A percentile compares a stretch with the other conserved stretches of the same genome.
phyloP scores from a whole-genome alignment of 1,284 basidiomycete species.

The Papiliotrema fonsecae region DNA sequence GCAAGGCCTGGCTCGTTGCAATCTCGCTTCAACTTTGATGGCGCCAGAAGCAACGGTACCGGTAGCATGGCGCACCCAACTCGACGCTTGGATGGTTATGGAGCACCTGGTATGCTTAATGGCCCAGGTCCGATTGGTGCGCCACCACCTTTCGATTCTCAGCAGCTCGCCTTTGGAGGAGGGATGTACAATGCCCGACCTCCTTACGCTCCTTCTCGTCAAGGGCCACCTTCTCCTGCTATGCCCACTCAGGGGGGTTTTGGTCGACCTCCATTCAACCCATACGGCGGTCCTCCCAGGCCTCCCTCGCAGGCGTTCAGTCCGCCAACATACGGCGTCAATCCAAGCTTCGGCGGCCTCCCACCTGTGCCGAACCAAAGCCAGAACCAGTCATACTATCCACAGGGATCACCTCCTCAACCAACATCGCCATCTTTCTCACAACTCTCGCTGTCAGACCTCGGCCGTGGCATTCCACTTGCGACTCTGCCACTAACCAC shows the following conservation, averaged over 20 bases:
- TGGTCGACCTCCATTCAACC: neutral
- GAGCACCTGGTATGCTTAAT: constrained; percentile 11
- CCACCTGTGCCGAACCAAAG: neutral
- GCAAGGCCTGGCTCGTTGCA: neutral
- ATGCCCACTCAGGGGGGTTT: neutral
- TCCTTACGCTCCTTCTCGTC: neutral
- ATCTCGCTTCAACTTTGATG: constrained; percentile 21
- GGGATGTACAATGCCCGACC: constrained; percentile 1
- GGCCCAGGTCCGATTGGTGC: constrained; percentile 16
- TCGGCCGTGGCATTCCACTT: constrained; percentile 85
- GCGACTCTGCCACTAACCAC: constrained; percentile 72
- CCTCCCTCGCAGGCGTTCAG: neutral
- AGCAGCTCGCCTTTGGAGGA: too few species aligned
- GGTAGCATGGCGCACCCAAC: neutral
- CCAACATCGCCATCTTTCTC: constrained; percentile 36
- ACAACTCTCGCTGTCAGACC: constrained; percentile 55
- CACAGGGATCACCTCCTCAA: constrained; percentile 15
- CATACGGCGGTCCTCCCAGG: neutral
- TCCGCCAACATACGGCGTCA: neutral
- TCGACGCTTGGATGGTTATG: neutral
- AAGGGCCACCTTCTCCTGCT: constrained; percentile 1
- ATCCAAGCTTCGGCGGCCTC: neutral
- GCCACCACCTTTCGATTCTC: constrained; percentile 8
- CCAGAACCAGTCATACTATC: neutral
- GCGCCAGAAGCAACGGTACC: neutral